Conservation (phyloP, 768 basidiomycete genomes). For the Kwoniella sp. region DNA sequence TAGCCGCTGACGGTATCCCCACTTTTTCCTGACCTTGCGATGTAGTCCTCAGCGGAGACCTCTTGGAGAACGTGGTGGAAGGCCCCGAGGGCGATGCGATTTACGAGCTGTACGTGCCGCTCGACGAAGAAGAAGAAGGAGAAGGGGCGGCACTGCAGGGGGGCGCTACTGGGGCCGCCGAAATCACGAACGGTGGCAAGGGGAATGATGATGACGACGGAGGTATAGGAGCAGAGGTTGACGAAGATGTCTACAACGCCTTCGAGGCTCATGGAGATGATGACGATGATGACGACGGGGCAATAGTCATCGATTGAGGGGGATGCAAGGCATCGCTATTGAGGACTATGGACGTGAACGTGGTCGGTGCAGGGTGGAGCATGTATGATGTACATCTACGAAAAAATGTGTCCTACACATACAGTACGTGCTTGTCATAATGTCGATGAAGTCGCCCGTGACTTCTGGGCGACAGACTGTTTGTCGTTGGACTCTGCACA, state of each 20-base stretch:
- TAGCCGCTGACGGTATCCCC: not conserved
- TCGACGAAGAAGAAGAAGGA: slow-evolving; percentile 28
- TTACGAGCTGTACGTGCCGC: slow-evolving; percentile 48
- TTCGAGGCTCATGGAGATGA: slow-evolving; percentile 7
- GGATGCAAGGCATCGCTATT: too few relatives aligned
- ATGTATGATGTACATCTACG: too few relatives aligned
- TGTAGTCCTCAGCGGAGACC: slow-evolving; percentile 48
- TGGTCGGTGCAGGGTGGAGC: too few relatives aligned
- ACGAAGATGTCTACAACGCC: slow-evolving; percentile 1
- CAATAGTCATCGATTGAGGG: not conserved
- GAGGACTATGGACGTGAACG: too few relatives aligned
- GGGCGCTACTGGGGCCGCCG: not conserved
- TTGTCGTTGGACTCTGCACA: too few relatives aligned
- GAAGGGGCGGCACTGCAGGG: not conserved
- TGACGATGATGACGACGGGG: slow-evolving; percentile 4
- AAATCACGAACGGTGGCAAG: not conserved
- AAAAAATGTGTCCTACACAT: too few relatives aligned
- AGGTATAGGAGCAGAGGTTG: not conserved
- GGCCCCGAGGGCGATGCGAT: slow-evolving; percentile 54
- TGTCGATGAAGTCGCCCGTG: too few relatives aligned
- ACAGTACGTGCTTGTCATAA: too few relatives aligned
- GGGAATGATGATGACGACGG: not conserved
- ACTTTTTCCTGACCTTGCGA: not conserved
- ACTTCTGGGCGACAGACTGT: too few relatives aligned
- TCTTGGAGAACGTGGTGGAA: slow-evolving; percentile 51